Percentiles rank a stretch among this genome's conserved stretches.
Evolutionary conservation across 495 filamentous ascomycete genomes (phyloP).

Genomic region (Peziza echinospora): DNA sequence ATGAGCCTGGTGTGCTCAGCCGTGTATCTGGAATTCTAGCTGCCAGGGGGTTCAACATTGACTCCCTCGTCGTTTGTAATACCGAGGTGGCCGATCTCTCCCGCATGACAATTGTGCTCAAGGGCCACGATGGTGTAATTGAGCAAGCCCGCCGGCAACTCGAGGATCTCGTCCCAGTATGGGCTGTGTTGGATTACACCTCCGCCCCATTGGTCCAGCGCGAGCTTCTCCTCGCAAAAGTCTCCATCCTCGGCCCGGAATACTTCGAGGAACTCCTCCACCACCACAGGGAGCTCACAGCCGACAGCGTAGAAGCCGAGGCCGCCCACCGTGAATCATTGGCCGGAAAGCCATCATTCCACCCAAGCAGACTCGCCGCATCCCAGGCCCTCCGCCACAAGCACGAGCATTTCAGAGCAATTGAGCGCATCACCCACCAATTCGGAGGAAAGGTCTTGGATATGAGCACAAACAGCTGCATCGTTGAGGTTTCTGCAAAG

Average conservation of each 20-base stretch:
- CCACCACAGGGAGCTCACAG: constrained; percentile 62
- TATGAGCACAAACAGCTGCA: constrained; percentile 94
- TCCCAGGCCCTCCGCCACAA: constrained; percentile 85
- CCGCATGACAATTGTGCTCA: constrained; percentile 94
- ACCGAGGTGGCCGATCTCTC: constrained; percentile 95
- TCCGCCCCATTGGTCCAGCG: constrained; percentile 82
- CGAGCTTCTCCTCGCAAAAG: constrained; percentile 86
- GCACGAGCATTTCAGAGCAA: constrained; percentile 84
- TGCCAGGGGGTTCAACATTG: constrained; percentile 95
- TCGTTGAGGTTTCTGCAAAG: constrained; percentile 91
- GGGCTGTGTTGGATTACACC: constrained; percentile 95
- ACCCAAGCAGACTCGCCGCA: constrained; percentile 61
- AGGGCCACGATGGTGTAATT: constrained; percentile 88
- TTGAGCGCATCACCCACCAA: constrained; percentile 89
- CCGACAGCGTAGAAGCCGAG: constrained; percentile 7
- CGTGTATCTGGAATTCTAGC: constrained; percentile 92
- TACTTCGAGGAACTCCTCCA: constrained; percentile 91
- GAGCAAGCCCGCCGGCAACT: constrained; percentile 92
- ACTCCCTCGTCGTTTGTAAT: constrained; percentile 89
- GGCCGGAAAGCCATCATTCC: constrained; percentile 38
- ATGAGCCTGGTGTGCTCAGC: constrained; percentile 91
- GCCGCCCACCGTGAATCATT: constrained; percentile 20
- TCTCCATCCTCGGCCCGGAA: constrained; percentile 86
- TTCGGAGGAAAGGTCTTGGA: constrained; percentile 94
- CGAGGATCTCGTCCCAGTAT: constrained; percentile 91